These are phyloP conservation scores for Didymella segeticola DNA, from an alignment of 2,329 filamentous ascomycete species.

Conservation along the genomic window DNA sequence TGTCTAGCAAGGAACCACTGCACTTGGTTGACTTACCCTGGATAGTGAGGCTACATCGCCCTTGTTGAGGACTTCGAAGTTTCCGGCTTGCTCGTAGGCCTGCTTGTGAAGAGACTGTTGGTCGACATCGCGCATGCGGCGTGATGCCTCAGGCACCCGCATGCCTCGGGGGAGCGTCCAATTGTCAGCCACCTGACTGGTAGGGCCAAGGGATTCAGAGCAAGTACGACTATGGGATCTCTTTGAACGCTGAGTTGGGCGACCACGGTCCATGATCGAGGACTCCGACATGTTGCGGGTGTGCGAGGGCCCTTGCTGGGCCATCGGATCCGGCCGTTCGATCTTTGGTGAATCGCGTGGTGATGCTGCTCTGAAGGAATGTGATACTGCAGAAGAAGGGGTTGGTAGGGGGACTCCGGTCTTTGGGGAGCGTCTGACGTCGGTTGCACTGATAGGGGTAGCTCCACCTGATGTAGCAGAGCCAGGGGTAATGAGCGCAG, in stretches of 20 bases:
- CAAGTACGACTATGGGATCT: constrained; percentile 41
- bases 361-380: constrained; percentile 41
- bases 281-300: constrained; percentile 47
- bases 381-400: constrained; percentile 41
- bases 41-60: constrained; percentile 60
- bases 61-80: constrained; percentile 51
- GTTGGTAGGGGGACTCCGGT: constrained; percentile 34
- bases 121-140: constrained; percentile 44
- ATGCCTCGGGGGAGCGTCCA: constrained; percentile 49
- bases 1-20: background rate
- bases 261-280: constrained; percentile 49
- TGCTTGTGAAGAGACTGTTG: constrained; percentile 48
- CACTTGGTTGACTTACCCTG: constrained; percentile 54
- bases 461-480: constrained; percentile 32
- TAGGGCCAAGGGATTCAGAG: constrained; percentile 41
- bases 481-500: constrained; percentile 42
- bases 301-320: constrained; percentile 25
- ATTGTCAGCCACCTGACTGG: constrained; percentile 32
- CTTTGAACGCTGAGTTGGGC: constrained; percentile 44
- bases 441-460: constrained; percentile 38
- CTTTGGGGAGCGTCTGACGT: constrained; percentile 43
- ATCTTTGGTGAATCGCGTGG: constrained; percentile 43
- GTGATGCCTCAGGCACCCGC: constrained; percentile 44
- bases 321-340: constrained; percentile 39
- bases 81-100: constrained; percentile 48